Conservation (phyloP, 495 filamentous ascomycete genomes). For the Lasiosphaeria hispida region DNA sequence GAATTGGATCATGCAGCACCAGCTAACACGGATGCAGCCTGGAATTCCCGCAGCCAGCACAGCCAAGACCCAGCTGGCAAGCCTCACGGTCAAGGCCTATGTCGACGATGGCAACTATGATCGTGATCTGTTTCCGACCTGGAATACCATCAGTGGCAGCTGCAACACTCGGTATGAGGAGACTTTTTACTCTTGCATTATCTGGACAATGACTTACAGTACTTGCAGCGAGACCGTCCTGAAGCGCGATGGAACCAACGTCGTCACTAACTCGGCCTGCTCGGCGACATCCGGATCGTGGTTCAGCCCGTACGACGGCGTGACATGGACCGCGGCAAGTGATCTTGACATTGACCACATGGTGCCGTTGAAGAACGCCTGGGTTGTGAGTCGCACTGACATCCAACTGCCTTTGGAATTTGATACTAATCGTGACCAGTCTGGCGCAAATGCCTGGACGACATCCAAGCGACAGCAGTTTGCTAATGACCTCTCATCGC, state of each 20-base stretch:
- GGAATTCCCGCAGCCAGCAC: slow-evolving; percentile 56
- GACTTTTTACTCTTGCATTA: not conserved
- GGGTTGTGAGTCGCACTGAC: slow-evolving; percentile 52
- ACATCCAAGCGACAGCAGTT: slow-evolving; percentile 60
- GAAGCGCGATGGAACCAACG: slow-evolving; percentile 62
- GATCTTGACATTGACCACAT: slow-evolving; percentile 77
- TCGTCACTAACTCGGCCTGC: slow-evolving; percentile 52
- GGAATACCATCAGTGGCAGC: slow-evolving; percentile 59
- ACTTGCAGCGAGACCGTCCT: slow-evolving; percentile 60
- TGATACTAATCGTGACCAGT: slow-evolving; percentile 27
- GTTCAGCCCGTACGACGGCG: slow-evolving; percentile 67
- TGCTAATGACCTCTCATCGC: slow-evolving; percentile 69
- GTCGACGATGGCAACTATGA: slow-evolving; percentile 54
- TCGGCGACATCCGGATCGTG: slow-evolving; percentile 58
- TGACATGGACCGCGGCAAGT: slow-evolving; percentile 59
- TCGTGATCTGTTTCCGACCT: slow-evolving; percentile 65
- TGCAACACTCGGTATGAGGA: slow-evolving; percentile 52
- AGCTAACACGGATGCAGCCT: slow-evolving; percentile 37
- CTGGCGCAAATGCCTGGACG: slow-evolving; percentile 57
- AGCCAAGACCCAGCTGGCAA: slow-evolving; percentile 54
- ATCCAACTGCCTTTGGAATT: not conserved
- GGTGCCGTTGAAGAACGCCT: slow-evolving; percentile 71
- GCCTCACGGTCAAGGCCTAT: slow-evolving; percentile 52
- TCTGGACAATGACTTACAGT: not conserved
- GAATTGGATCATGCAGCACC: not conserved